phyloP scores from a whole-genome alignment of 306 rosid species.

The Trichosanthes cucumerina region DNA sequence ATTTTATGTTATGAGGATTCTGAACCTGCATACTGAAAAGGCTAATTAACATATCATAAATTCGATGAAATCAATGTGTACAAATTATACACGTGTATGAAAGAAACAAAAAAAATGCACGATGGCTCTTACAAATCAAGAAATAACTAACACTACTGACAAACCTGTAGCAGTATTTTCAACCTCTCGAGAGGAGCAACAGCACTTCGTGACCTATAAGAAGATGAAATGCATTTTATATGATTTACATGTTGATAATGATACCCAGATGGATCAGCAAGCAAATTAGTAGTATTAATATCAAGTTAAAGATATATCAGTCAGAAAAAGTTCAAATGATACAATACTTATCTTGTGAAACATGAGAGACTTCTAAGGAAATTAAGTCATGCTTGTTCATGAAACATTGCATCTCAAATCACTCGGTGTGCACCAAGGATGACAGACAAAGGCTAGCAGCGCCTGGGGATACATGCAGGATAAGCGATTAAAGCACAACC shows the following conservation, averaged over 20 bases:
- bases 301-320: not conserved
- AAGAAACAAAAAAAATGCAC: not conserved
- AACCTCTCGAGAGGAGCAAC: conserved; percentile 93
- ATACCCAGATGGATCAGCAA: not conserved
- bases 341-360: not conserved
- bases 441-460: not conserved
- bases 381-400: not conserved
- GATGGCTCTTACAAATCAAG: not conserved
- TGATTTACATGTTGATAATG: not conserved
- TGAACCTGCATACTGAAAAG: conserved; percentile 54
- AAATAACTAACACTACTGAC: not conserved
- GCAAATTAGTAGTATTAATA: not conserved
- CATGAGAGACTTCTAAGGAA: not conserved
- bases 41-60: not conserved
- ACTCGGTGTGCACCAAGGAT: not conserved
- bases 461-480: not conserved
- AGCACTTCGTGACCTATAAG: conserved; percentile 76
- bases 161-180: conserved; percentile 91
- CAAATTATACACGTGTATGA: too few species aligned
- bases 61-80: not conserved
- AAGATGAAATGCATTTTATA: not conserved
- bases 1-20: conserved; percentile 77
- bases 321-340: not conserved
- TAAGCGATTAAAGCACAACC: not conserved
- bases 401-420: not conserved